Base-by-base conservation (phyloP, 1,139 yeast genomes). In the Yamadazyma spencermartinsiae region DNA sequence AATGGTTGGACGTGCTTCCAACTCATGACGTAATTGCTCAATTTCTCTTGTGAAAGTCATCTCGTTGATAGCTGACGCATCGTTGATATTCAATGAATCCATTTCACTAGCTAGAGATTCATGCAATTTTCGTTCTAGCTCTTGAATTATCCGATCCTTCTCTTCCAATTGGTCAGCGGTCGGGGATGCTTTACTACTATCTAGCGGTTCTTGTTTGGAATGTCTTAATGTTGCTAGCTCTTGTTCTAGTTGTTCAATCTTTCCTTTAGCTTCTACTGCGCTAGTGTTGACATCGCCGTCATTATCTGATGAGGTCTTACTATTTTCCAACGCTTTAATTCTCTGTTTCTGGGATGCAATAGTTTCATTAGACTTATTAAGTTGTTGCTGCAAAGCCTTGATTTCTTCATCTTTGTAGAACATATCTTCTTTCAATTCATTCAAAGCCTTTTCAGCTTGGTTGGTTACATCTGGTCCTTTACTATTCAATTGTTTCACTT, bases 1-100 rank as follows among this genome's bases (percentile, higher is more conserved):
- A 35, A 61, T 56, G 8, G 66, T 53, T 0, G 71, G 70, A 34
- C 71, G 49, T 34, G 59, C 48, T 9, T 56, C 57, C 7, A 65
- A 48, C 42, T 64, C 58, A 20, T 51, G 49, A 27, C 51, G 50
- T 18, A 62, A 46, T 14, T 51, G 48, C 6, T 51, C 55, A n/a
- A 61, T 55, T 35, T 45, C 51, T 17, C 42, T 33, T 17, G 12
- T 33, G 33, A 30, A 45, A 5, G 43, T 31, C 36, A 35, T 33
- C 34, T 48, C 52, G 25, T 42, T 42, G 15, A 46, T 47, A 1
- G 36, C 44, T 9, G 51, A 50, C 4, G 45, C 45, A 33, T 52
- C 56, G 19, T 43, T 43, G 20, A 46, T 41, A 31, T 49, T 49
- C 26, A 47, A 29, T 2, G 46, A 28, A 35, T 44, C 49, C 15